phyloP scores from a whole-genome alignment of 441 rosid species.

The Manihot esculenta region DNA sequence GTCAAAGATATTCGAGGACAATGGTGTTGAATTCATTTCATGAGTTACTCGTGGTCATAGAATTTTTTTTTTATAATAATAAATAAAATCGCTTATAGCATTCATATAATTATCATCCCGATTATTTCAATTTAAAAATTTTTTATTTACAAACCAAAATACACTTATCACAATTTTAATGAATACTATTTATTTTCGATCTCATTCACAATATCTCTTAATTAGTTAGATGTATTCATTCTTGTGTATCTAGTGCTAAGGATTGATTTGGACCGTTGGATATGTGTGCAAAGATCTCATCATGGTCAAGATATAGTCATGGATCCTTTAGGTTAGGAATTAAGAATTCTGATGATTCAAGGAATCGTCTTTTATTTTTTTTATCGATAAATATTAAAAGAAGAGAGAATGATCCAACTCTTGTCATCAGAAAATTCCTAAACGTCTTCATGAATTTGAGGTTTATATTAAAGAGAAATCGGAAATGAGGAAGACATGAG shows the following conservation, averaged over 20 bases:
- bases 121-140: conserved; percentile 34
- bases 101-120: conserved; percentile 16
- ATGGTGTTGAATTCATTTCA: conserved; percentile 10
- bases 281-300: conserved; percentile 9
- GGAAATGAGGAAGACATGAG: conserved; percentile 29
- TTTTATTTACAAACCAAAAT: too few relatives aligned
- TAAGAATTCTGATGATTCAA: conserved; percentile 32
- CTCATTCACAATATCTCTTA: too few relatives aligned
- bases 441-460: conserved; percentile 3
- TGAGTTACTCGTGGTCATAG: conserved; percentile 19
- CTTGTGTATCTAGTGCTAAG: conserved; percentile 27
- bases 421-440: too few relatives aligned
- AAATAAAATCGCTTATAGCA: too few relatives aligned
- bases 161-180: too few relatives aligned
- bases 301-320: conserved; percentile 23
- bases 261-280: conserved; percentile 26
- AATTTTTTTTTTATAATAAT: too few relatives aligned
- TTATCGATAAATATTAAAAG: too few relatives aligned
- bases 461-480: background rate
- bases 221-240: too few relatives aligned
- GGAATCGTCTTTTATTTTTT: too few relatives aligned
- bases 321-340: conserved; percentile 11
- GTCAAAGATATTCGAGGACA: conserved; percentile 29
- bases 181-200: too few relatives aligned
- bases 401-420: too few relatives aligned